phyloP scores from a whole-genome alignment of 169 alveolate genomes.

The Plasmodium relictum region DNA sequence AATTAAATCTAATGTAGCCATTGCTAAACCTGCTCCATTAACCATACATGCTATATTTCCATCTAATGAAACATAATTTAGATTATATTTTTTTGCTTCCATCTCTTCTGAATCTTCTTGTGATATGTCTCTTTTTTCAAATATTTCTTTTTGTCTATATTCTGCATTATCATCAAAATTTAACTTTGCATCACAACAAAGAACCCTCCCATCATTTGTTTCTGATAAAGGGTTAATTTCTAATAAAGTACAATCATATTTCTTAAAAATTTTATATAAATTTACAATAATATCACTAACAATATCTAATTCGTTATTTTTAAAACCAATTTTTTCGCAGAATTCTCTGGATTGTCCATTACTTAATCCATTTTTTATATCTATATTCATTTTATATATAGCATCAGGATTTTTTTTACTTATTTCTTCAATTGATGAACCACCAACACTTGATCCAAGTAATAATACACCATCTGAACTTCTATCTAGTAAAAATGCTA shows the following conservation, averaged over 20 bases:
- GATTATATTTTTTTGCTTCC: slow-evolving; percentile 91
- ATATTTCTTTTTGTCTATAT: slow-evolving; percentile 93
- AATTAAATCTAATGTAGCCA: slow-evolving; percentile 96
- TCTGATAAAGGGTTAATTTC: slow-evolving; percentile 97
- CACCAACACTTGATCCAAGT: slow-evolving; percentile 92
- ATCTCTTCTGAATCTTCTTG: slow-evolving; percentile 91
- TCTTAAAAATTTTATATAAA: slow-evolving; percentile 89
- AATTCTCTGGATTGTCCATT: slow-evolving; percentile 79
- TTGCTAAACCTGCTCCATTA: slow-evolving; percentile 99
- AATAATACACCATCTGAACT: slow-evolving; percentile 91
- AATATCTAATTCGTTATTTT: slow-evolving; percentile 74
- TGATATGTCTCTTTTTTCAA: slow-evolving; percentile 83
- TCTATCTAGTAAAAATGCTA: slow-evolving; percentile 95
- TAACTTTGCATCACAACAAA: slow-evolving; percentile 95
- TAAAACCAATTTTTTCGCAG: slow-evolving; percentile 83
- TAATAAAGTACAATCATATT: slow-evolving; percentile 93
- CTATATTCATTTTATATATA: slow-evolving; percentile 82
- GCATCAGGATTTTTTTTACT: slow-evolving; percentile 89
- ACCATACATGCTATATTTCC: slow-evolving; percentile 96
- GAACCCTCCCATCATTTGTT: slow-evolving; percentile 89
- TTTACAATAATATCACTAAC: slow-evolving; percentile 77
- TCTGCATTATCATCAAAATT: slow-evolving; percentile 97
- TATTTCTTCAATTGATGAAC: slow-evolving; percentile 93
- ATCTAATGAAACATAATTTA: slow-evolving; percentile 95
- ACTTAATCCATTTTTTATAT: slow-evolving; percentile 87